These are phyloP conservation scores for Glycyrrhiza uralensis DNA, from an alignment of 306 rosid species.

Conservation along the genomic window DNA sequence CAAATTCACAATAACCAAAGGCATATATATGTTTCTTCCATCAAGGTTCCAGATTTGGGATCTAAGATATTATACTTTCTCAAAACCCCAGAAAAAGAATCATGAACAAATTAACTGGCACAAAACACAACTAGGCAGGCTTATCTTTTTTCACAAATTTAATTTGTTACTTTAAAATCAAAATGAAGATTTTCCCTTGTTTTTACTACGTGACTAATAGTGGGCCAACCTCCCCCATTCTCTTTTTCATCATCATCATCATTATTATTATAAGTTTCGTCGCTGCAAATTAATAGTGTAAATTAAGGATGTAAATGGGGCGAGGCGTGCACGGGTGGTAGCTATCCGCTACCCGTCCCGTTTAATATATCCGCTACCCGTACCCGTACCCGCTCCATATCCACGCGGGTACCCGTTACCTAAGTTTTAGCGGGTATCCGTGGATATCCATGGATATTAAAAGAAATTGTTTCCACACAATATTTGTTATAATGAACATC, in stretches of 20 bases:
- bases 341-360: too few relatives aligned
- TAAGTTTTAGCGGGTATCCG: too few relatives aligned
- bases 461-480: too few relatives aligned
- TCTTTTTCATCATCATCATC: neutral
- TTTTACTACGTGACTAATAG: neutral
- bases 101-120: neutral
- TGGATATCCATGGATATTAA: too few relatives aligned
- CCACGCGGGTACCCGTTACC: too few relatives aligned
- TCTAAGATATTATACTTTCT: constrained; percentile 54
- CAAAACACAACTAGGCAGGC: neutral
- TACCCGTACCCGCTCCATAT: too few relatives aligned
- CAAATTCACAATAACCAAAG: constrained; percentile 36
- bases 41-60: constrained; percentile 36
- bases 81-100: constrained; percentile 53
- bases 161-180: constrained; percentile 9
- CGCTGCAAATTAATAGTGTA: too few relatives aligned
- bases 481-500: too few relatives aligned
- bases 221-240: neutral
- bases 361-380: too few relatives aligned
- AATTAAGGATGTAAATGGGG: too few relatives aligned
- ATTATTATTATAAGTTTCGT: too few relatives aligned
- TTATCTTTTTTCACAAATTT: constrained; percentile 14
- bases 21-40: constrained; percentile 22
- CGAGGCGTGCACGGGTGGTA: too few relatives aligned
- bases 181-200: neutral